These are phyloP conservation scores for Sugiyamaella floridensis DNA, from an alignment of 805 yeast species.

Conservation along the genomic window DNA sequence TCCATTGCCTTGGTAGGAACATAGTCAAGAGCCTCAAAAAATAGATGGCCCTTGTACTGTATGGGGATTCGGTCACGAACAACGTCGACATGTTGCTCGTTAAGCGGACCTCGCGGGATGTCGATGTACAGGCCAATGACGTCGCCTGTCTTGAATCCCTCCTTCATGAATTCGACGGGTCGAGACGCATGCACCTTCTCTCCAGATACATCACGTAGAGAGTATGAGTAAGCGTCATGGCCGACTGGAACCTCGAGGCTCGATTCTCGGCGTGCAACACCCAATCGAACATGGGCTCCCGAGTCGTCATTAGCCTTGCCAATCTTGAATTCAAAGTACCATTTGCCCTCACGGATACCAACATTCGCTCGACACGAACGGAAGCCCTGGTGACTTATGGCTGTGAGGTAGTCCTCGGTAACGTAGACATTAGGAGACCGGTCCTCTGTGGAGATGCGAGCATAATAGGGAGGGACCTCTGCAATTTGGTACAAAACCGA, in stretches of 20 bases:
- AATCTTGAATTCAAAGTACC: conserved; percentile 73
- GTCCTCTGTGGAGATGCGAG: conserved; percentile 60
- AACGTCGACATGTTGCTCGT: conserved; percentile 36
- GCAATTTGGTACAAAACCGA: conserved; percentile 60
- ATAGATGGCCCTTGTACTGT: conserved; percentile 65
- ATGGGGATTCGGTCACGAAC: conserved; percentile 84
- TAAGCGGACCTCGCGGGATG: conserved; percentile 43
- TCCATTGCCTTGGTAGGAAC: conserved; percentile 63
- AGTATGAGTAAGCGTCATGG: conserved; percentile 89
- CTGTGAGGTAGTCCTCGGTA: conserved; percentile 34
- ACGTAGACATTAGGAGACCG: conserved; percentile 52
- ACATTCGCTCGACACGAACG: conserved; percentile 68
- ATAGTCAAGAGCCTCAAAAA: conserved; percentile 81
- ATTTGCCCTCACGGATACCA: conserved; percentile 67
- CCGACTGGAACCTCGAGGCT: conserved; percentile 94
- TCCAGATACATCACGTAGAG: conserved; percentile 72
- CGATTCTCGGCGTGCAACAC: conserved; percentile 80
- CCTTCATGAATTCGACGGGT: conserved; percentile 48
- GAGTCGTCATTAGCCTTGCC: conserved; percentile 31
- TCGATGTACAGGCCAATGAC: conserved; percentile 69
- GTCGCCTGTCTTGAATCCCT: conserved; percentile 68
- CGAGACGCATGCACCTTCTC: conserved; percentile 71
- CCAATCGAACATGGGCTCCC: conserved; percentile 64
- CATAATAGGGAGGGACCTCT: conserved; percentile 61
- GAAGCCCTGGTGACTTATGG: conserved; percentile 70